phyloP scores from a whole-genome alignment of 2,329 filamentous ascomycete species.

The Pyrenophora seminiperda region DNA sequence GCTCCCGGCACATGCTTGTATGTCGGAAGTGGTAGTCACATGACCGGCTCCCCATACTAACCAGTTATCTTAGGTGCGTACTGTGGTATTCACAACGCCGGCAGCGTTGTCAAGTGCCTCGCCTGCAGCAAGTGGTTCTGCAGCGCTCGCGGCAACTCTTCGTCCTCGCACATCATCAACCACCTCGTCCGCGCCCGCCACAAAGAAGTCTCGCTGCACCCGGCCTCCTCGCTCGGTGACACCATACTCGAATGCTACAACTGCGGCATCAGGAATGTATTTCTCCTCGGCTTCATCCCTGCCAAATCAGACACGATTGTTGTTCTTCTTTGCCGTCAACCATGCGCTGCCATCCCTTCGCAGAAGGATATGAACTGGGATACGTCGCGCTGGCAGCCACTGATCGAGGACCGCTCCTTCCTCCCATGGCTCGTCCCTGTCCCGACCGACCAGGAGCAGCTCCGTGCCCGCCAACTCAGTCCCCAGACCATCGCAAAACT shows the following conservation, averaged over 20 bases:
- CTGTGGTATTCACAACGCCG: slow-evolving; percentile 95
- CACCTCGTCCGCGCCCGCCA: slow-evolving; percentile 95
- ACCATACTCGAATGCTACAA: slow-evolving; percentile 99
- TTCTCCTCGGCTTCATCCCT: slow-evolving; percentile 95
- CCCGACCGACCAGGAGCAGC: slow-evolving; percentile 91
- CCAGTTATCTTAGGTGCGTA: slow-evolving; percentile 65
- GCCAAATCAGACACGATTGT: slow-evolving; percentile 99
- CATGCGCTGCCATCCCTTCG: slow-evolving; percentile 90
- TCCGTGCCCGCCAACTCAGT: slow-evolving; percentile 89
- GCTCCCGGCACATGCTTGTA: slow-evolving; percentile 83
- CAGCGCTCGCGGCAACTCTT: slow-evolving; percentile 93
- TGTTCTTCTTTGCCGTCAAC: slow-evolving; percentile 93
- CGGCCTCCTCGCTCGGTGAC: slow-evolving; percentile 88
- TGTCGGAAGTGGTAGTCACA: slow-evolving; percentile 4
- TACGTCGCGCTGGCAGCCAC: slow-evolving; percentile 93
- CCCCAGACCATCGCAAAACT: slow-evolving; percentile 94
- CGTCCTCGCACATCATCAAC: slow-evolving; percentile 97
- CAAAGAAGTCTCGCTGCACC: slow-evolving; percentile 98
- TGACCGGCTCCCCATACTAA: background rate
- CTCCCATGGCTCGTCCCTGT: slow-evolving; percentile 88
- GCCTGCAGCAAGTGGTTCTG: slow-evolving; percentile 99
- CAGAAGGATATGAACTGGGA: slow-evolving; percentile 99
- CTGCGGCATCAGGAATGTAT: slow-evolving; percentile 99
- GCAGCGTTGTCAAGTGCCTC: slow-evolving; percentile 94
- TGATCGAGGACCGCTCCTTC: slow-evolving; percentile 97